Evolutionary conservation across 257 asterid genomes (phyloP).

Genomic region (Solanum ossicruentum): DNA sequence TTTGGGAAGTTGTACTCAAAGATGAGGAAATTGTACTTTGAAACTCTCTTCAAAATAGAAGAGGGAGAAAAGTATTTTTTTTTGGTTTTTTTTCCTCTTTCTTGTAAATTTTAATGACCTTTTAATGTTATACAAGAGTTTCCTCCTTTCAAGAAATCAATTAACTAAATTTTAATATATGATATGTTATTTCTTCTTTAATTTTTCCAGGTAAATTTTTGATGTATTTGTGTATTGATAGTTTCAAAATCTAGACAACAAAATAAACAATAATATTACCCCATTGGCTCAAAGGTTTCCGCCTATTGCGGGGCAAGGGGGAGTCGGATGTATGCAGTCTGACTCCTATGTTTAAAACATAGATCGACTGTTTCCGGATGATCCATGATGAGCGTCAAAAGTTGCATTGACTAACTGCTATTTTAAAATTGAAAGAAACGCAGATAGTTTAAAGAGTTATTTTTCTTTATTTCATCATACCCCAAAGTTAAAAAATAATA

Average conservation of each 20-base stretch:
- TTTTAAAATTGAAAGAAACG: no score
- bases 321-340: no score
- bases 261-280: no score
- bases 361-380: no score
- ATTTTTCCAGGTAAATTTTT: neutral
- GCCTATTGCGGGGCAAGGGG: no score
- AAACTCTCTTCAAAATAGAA: neutral
- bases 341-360: no score
- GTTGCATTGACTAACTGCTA: no score
- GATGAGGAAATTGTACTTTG: neutral
- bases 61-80: neutral
- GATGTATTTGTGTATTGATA: neutral
- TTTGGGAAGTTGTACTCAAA: neutral
- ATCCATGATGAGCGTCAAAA: no score
- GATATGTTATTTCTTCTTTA: neutral
- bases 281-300: no score
- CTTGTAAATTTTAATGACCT: conserved; percentile 1
- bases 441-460: no score
- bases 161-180: neutral
- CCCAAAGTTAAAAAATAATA: no score
- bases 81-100: conserved; percentile 1
- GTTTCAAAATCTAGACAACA: neutral
- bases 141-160: neutral
- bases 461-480: no score
- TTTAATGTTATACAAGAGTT: neutral